Percentiles rank a stretch among this genome's conserved stretches.
Conservation (phyloP, 306 rosid genomes). For the Cercis canadensis region DNA sequence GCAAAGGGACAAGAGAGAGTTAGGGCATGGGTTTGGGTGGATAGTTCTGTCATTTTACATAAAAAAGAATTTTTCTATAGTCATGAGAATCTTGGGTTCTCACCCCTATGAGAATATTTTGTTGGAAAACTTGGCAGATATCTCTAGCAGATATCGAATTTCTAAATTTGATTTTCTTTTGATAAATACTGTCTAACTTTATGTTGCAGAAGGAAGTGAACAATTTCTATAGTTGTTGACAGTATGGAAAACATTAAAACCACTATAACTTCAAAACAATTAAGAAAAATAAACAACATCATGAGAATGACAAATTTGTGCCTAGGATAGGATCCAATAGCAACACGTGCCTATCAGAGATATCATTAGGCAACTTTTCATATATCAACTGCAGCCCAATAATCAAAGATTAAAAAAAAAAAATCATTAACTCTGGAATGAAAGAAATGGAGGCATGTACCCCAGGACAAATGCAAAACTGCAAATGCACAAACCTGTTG, state of each 20-base stretch:
- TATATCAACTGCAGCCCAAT: constrained; percentile 83
- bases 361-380: no score
- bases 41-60: no score
- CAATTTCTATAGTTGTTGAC: not conserved
- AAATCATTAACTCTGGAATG: constrained; percentile 35
- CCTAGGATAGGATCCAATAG: constrained; percentile 97
- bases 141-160: constrained; percentile 1
- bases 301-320: constrained; percentile 69
- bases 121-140: no score
- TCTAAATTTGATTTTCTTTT: not conserved
- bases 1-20: no score
- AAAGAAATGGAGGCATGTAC: not conserved
- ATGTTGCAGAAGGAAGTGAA: not conserved
- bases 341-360: constrained; percentile 93
- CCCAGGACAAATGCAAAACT: constrained; percentile 31
- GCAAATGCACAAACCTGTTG: constrained; percentile 94
- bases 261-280: no score
- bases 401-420: constrained; percentile 37
- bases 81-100: no score
- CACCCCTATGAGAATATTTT: no score
- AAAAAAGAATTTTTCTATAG: no score
- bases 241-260: constrained; percentile 13
- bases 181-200: constrained; percentile 3
- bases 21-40: no score
- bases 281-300: no score